Evolutionary conservation across 805 yeast genomes (phyloP).

Genomic region (Ogataea methylovora): DNA sequence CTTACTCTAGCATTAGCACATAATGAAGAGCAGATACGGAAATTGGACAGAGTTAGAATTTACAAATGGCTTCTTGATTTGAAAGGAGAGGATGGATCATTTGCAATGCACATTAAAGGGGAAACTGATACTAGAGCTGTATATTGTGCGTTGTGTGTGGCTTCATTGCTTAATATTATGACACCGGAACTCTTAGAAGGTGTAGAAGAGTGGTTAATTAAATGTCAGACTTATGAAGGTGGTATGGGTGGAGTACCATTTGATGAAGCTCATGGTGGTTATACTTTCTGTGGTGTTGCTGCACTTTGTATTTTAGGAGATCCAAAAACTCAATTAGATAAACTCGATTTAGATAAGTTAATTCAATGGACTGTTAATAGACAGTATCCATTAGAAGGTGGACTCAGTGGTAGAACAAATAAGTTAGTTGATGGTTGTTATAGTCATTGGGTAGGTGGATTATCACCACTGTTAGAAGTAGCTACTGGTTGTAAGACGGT

Average conservation of each 20-base stretch:
- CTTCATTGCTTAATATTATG: conserved; percentile 54
- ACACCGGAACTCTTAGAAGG: conserved; percentile 52
- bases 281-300: conserved; percentile 84
- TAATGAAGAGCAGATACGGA: conserved; percentile 30
- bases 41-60: conserved; percentile 38
- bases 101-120: conserved; percentile 67
- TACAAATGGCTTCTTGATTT: conserved; percentile 59
- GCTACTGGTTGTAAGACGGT: conserved; percentile 26
- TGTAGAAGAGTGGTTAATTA: conserved; percentile 49
- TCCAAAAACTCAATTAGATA: conserved; percentile 24
- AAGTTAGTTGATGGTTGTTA: conserved; percentile 96
- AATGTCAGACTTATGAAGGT: conserved; percentile 90
- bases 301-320: conserved; percentile 41
- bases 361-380: conserved; percentile 63
- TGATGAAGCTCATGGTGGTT: conserved; percentile 96
- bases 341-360: conserved; percentile 39
- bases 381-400: conserved; percentile 74
- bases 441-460: conserved; percentile 91
- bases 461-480: conserved; percentile 55
- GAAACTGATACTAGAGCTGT: conserved; percentile 82
- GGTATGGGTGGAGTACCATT: conserved; percentile 84
- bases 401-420: conserved; percentile 84
- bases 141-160: conserved; percentile 76
- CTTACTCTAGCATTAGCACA: conserved; percentile 50
- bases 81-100: conserved; percentile 69